Base-by-base conservation (phyloP, 2,329 filamentous ascomycete genomes). In the Fusarium keratoplasticum region DNA sequence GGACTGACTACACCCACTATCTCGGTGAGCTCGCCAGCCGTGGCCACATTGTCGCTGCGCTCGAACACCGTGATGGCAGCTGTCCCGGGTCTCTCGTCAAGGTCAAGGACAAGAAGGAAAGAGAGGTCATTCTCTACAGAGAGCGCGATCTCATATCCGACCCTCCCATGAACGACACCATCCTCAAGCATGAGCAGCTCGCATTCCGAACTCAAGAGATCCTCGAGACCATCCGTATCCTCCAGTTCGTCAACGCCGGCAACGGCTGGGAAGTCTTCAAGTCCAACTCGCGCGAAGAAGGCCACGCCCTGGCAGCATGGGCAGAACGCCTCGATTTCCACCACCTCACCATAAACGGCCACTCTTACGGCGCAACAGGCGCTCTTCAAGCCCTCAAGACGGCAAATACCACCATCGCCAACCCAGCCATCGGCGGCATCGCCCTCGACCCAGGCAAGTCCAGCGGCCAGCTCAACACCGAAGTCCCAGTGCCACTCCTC, bases 391-490 rank as follows among this genome's bases (percentile, higher is more conserved):
- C 89, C 4, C 83, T 92, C n/a, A 87, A 87, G 61, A 84, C 82
- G 38, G 87, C 77, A 27, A 73, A 78, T 42, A 71, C 70, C 4
- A 73, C 71, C 6, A 73, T 60, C 69, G 71, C 55, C 66, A 84
- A 68, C 74, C 77, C 64, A 0, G 87, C 91, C 70, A 84, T 86
- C 1, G 90, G 88, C 4, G 91, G 86, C 22, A 87, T 93, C 69
- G 86, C 90, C 59, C 85, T 93, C 33, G 91, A 93, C 78, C 91
- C 91, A 0, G 91, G 91, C 61, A 93, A 93, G 80, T 82, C 83
- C 2, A 90, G 88, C 70, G 91, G 91, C 1, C 88, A 85, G 0
- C 83, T 93, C 13, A 93, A 93, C 81, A 79, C 84, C 67, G 85
- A 91, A 44, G 85, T 92, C 70, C 76, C 84, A 33, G 88, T 91